Base-by-base conservation (phyloP, 2,329 filamentous ascomycete genomes). In the Sphaerostilbella broomeana region DNA sequence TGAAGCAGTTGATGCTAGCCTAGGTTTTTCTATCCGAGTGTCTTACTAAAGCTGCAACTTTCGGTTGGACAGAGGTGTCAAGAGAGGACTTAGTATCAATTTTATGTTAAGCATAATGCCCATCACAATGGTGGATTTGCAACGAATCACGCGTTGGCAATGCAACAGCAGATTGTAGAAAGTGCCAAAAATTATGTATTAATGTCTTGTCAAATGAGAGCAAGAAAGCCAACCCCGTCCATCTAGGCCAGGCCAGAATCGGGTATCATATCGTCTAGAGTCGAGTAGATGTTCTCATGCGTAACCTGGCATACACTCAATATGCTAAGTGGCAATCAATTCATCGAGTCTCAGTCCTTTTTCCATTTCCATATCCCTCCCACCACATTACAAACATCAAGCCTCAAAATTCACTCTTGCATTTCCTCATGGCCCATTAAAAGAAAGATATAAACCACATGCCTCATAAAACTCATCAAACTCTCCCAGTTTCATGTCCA, bases 371-470 rank as follows among this genome's bases (percentile, higher is more conserved):
- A 18, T 15, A 38, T 38, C n/a, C 21, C 21, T 20, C 26, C 13
- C 24, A 37, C 20, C 38, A 38, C 42, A 29, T 41, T 17, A 35
- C 34, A 42, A 44, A 42, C 24, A 35, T 35, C 40, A 47, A 24
- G 45, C 42, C 28, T 37, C 39, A n/a, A 38, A 50, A 45, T 48
- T 46, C 49, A 37, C 35, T 47, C 47, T 50, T 53, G 49, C 46
- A 56, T 50, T 51, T 52, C 51, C 48, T 51, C 46, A 52, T 52
- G 54, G 50, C 52, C 56, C 58, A 59, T 56, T 57, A 57, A 38
- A 56, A 60, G 40, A 50, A 57, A 46, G 52, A 51, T 51, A 57
- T 56, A 58, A 57, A 50, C 52, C 57, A 56, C 54, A 51, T 59
- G 54, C 49, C 47, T 57, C 54, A 53, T 58, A 52, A 56, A 54